A percentile compares a stretch with the other conserved stretches of the same genome.
These are phyloP conservation scores for Anisodus tanguticus DNA, from an alignment of 257 asterid species.

Conservation along the genomic window DNA sequence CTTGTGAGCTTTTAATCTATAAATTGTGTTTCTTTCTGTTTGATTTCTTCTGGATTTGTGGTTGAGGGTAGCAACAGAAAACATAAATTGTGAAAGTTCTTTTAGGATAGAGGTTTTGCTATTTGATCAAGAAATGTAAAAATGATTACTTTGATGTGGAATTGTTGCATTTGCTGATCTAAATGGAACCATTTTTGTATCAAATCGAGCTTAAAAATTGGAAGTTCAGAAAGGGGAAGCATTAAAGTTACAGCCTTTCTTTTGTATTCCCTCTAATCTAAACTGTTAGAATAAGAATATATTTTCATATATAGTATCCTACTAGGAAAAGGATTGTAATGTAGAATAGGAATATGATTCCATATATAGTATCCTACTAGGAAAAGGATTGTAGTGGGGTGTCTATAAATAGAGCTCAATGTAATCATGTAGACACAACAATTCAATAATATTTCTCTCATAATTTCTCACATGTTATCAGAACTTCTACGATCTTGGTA, in stretches of 20 bases:
- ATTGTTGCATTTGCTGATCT: neutral
- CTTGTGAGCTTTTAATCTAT: neutral
- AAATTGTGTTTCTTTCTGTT: neutral
- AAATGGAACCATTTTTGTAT: neutral
- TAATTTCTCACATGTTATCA: too few species aligned
- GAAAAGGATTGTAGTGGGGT: too few species aligned
- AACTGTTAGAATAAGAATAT: too few species aligned
- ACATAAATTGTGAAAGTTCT: neutral
- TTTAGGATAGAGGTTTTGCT: neutral
- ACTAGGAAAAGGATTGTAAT: too few species aligned
- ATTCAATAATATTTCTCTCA: too few species aligned
- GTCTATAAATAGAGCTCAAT: too few species aligned
- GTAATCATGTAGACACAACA: too few species aligned
- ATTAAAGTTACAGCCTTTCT: neutral
- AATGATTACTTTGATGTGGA: neutral
- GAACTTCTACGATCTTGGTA: too few species aligned
- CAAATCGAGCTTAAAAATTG: neutral
- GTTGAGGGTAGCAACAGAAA: neutral
- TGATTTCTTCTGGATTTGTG: neutral
- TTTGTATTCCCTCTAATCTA: neutral
- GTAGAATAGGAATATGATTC: too few species aligned
- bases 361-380: too few species aligned
- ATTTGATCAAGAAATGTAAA: neutral
- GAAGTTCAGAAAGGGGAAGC: neutral
- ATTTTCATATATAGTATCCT: too few species aligned